Conservation (phyloP, 345 rosid species). For the Toxicodendron radicans region DNA sequence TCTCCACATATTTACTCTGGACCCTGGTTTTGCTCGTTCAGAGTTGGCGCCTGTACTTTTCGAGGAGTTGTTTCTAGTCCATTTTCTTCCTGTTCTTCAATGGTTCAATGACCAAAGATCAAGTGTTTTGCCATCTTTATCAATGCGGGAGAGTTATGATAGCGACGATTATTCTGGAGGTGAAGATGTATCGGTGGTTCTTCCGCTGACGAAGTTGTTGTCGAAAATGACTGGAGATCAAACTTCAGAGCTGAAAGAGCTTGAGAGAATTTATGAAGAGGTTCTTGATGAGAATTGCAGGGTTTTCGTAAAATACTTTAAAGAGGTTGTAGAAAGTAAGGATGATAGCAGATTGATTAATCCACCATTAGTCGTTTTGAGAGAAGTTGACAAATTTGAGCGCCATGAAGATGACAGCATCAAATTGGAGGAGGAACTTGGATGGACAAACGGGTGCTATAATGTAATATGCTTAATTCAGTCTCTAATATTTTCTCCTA, state of each 20-base stretch:
- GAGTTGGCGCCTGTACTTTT: conserved; percentile 49
- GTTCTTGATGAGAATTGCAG: conserved; percentile 58
- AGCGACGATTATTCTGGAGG: conserved; percentile 27
- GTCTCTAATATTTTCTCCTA: background rate
- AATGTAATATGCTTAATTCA: conserved; percentile 48
- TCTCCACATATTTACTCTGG: conserved; percentile 39
- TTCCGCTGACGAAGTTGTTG: conserved; percentile 39
- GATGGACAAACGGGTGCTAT: conserved; percentile 45
- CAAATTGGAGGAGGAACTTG: conserved; percentile 23
- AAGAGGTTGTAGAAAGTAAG: conserved; percentile 31
- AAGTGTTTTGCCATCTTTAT: conserved; percentile 30
- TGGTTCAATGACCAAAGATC: conserved; percentile 45
- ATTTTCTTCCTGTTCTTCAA: conserved; percentile 49
- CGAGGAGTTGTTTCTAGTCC: conserved; percentile 50
- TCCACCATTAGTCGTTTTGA: conserved; percentile 41
- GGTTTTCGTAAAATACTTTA: conserved; percentile 45
- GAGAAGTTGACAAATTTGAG: conserved; percentile 16
- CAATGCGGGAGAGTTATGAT: conserved; percentile 11
- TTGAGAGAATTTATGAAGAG: conserved; percentile 50
- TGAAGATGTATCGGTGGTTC: conserved; percentile 32
- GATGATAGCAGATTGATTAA: conserved; percentile 19
- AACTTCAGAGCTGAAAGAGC: conserved; percentile 44
- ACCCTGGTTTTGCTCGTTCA: conserved; percentile 50
- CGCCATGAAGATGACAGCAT: conserved; percentile 19
- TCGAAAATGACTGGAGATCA: conserved; percentile 58